A percentile compares a stretch with the other conserved stretches of the same genome.
Evolutionary conservation across 176 grass and related monocot species (phyloP).

Genomic region (Dactylis glomerata): DNA sequence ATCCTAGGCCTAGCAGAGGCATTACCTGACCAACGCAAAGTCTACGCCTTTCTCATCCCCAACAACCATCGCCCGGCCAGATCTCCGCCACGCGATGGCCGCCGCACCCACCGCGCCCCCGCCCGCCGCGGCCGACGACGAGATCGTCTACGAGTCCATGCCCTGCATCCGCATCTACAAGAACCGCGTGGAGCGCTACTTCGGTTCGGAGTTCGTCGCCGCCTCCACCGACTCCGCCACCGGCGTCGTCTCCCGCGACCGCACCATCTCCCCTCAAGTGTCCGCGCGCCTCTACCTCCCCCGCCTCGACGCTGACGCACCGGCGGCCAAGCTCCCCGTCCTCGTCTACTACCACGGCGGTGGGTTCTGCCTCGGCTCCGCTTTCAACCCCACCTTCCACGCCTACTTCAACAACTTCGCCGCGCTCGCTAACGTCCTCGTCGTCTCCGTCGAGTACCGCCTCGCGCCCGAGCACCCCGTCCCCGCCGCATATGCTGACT

Average conservation of each 20-base stretch:
- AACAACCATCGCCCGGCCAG: conserved; percentile 1
- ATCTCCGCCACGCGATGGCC: conserved; percentile 36
- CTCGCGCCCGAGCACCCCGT: conserved; percentile 62
- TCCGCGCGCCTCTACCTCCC: conserved; percentile 67
- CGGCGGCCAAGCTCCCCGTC: conserved; percentile 36
- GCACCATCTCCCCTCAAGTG: conserved; percentile 40
- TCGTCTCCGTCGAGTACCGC: conserved; percentile 68
- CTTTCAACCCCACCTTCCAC: conserved; percentile 62
- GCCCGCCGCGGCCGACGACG: conserved; percentile 34
- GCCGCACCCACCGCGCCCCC: conserved; percentile 18
- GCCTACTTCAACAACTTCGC: conserved; percentile 51
- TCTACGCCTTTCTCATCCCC: not conserved
- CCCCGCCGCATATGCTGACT: conserved; percentile 45
- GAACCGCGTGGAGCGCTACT: conserved; percentile 54
- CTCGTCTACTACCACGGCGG: conserved; percentile 66
- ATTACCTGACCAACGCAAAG: not conserved
- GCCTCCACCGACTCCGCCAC: conserved; percentile 40
- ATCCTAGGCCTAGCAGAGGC: not conserved
- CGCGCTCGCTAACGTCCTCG: conserved; percentile 32
- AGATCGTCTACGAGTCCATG: conserved; percentile 51
- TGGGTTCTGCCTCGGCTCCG: conserved; percentile 65
- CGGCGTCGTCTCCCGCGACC: conserved; percentile 55
- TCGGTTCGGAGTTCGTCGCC: conserved; percentile 49
- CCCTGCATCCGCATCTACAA: conserved; percentile 58
- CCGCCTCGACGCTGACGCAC: not conserved